Conservation (phyloP, 1,284 basidiomycete genomes). For the Singerocomus rubriflavus region DNA sequence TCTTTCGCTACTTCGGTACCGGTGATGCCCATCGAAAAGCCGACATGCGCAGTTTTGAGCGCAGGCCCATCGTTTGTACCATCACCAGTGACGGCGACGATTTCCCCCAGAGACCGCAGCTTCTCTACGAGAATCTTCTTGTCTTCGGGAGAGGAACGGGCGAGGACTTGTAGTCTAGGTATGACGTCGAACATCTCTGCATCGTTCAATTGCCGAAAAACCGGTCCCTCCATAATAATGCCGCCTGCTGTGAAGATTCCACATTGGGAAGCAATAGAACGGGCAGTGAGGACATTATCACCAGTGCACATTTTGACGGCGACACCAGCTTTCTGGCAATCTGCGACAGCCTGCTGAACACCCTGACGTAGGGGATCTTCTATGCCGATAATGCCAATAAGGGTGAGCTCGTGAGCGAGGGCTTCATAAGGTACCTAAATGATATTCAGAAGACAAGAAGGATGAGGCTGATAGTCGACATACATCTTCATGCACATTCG, state of each 20-base stretch:
- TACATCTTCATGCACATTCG: slow-evolving; percentile 52
- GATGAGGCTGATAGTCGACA: slow-evolving; percentile 6
- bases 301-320: slow-evolving; percentile 98
- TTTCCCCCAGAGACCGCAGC: slow-evolving; percentile 84
- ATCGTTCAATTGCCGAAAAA: slow-evolving; percentile 59
- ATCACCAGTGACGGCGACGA: slow-evolving; percentile 97
- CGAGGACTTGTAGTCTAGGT: slow-evolving; percentile 74
- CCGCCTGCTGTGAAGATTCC: slow-evolving; percentile 92
- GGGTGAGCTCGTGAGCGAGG: slow-evolving; percentile 72
- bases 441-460: slow-evolving; percentile 4
- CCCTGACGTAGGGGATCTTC: slow-evolving; percentile 94
- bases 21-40: slow-evolving; percentile 98
- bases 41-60: slow-evolving; percentile 91
- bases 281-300: slow-evolving; percentile 92
- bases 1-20: slow-evolving; percentile 99
- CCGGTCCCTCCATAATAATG: slow-evolving; percentile 95
- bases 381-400: slow-evolving; percentile 90
- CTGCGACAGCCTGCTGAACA: slow-evolving; percentile 83
- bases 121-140: slow-evolving; percentile 93
- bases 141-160: slow-evolving; percentile 97
- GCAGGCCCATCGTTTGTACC: slow-evolving; percentile 98
- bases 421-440: slow-evolving; percentile 66
- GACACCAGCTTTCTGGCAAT: slow-evolving; percentile 90
- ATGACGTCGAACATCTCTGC: slow-evolving; percentile 61
- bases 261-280: slow-evolving; percentile 93